Evolutionary conservation across 352 stramenopile genomes (phyloP), one percentile per base, ranked within the genome.

Genomic region (Phytophthora nicotianae): DNA sequence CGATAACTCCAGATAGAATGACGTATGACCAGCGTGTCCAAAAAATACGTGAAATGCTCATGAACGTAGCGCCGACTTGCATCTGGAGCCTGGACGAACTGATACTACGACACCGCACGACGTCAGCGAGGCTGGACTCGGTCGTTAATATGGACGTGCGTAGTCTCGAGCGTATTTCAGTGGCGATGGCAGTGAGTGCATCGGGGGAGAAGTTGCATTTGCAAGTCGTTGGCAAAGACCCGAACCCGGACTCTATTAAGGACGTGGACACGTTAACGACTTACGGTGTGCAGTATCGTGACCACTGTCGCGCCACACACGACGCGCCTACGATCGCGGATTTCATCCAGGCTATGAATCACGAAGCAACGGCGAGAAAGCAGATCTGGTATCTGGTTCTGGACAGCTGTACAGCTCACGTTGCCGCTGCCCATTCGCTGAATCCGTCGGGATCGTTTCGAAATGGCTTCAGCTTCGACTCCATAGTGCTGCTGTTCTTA

Each of bases 11-110:
- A 13, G 64, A 73, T 5, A 35, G 65, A 47, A 24, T 58, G n/a
- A 77, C 61, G n/a, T 37, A 52, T 9, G 75, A 83, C 20, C 65
- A 83, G 33, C 73, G 78, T 14, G 51, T 89, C 42, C 67, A 82
- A 11, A 72, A 71, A 40, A 73, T 93, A 41, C 70, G 75, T n/a
- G 69, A 83, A 13, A 50, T 79, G 48, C 51, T 93, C 9, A 52
- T 79, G 16, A 70, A 73, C 0, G 76, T 81, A 23, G 68, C 75
- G 4, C 64, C 86, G 13, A 47, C 68, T 19, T 93, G 83, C 38
- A 88, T 93, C 40, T 93, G 83, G 83, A 90, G 85, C 47, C 54
- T 93, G 49, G 79, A 88, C 37, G 81, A 93, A 45, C 41, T 87
- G 0, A 53, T 67, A 1, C 24, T 93, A 17, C 70, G 71, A 2